phyloP scores from a whole-genome alignment of 495 filamentous ascomycete species.

The Penicillium paxilli region DNA sequence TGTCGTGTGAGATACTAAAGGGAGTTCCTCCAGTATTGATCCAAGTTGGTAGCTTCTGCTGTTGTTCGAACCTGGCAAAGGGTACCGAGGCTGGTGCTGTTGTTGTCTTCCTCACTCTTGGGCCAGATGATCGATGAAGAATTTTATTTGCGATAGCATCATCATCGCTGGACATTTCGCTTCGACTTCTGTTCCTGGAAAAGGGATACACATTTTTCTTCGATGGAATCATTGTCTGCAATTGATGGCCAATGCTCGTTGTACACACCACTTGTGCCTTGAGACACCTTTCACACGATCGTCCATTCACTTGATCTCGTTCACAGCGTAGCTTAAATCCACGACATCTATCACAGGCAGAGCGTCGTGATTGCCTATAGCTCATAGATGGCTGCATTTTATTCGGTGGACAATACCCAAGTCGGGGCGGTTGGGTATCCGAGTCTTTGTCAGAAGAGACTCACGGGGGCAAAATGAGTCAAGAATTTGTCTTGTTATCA shows the following conservation, averaged over 20 bases:
- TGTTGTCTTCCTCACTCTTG: conserved; percentile 14
- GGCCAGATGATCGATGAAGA: conserved; percentile 13
- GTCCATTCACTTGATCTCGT: conserved; percentile 27
- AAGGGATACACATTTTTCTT: background rate
- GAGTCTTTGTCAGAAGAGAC: too few relatives aligned
- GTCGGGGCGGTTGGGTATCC: too few relatives aligned
- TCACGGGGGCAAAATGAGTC: too few relatives aligned
- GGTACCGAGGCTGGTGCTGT: background rate
- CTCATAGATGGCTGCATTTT: conserved; percentile 22
- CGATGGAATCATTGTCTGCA: conserved; percentile 3
- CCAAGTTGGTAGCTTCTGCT: conserved; percentile 4
- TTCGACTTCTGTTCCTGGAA: background rate
- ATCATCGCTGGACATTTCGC: background rate
- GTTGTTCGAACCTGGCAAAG: background rate
- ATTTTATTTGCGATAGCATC: conserved; percentile 4
- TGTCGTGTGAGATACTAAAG: background rate
- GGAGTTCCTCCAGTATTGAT: background rate
- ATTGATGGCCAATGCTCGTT: conserved; percentile 21
- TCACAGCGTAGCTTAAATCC: conserved; percentile 41
- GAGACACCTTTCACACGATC: conserved; percentile 29
- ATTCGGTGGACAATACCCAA: background rate
- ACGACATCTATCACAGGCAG: conserved; percentile 45
- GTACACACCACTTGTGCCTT: conserved; percentile 29
- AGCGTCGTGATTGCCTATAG: conserved; percentile 33
- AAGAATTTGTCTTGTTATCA: background rate